phyloP scores from a whole-genome alignment of 441 rosid species.

The Aleurites moluccanus region DNA sequence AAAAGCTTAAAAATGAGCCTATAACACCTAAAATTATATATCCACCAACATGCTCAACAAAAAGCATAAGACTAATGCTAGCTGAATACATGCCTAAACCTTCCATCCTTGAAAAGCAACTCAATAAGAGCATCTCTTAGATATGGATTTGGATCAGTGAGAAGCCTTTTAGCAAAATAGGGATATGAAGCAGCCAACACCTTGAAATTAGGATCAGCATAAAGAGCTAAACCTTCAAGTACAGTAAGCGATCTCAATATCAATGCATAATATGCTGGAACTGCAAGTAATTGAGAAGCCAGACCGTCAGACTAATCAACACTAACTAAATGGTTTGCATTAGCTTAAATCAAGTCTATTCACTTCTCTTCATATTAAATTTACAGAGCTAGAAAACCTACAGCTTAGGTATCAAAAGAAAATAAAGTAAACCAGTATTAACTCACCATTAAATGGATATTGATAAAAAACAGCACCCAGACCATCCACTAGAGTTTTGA shows the following conservation, averaged over 20 bases:
- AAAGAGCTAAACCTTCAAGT: conserved; percentile 93
- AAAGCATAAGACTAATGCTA: conserved; percentile 8
- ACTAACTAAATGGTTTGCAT: background rate
- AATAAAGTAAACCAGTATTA: conserved; percentile 5
- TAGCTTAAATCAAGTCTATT: background rate
- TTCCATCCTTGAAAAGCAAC: conserved; percentile 95
- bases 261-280: conserved; percentile 93
- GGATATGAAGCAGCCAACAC: conserved; percentile 97
- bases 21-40: conserved; percentile 3
- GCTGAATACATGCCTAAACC: conserved; percentile 55
- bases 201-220: conserved; percentile 94
- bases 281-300: conserved; percentile 45
- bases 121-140: conserved; percentile 95
- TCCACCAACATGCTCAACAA: background rate
- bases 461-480: conserved; percentile 88
- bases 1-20: conserved; percentile 2
- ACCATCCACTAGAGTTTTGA: conserved; percentile 91
- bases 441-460: conserved; percentile 81
- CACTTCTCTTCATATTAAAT: background rate
- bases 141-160: conserved; percentile 96
- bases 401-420: background rate
- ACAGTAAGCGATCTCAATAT: conserved; percentile 95
- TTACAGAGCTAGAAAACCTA: conserved; percentile 1
- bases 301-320: conserved; percentile 25
- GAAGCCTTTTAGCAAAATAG: conserved; percentile 98